These are phyloP conservation scores for Castanea sativa DNA, from an alignment of 306 rosid genomes.

Conservation along the genomic window DNA sequence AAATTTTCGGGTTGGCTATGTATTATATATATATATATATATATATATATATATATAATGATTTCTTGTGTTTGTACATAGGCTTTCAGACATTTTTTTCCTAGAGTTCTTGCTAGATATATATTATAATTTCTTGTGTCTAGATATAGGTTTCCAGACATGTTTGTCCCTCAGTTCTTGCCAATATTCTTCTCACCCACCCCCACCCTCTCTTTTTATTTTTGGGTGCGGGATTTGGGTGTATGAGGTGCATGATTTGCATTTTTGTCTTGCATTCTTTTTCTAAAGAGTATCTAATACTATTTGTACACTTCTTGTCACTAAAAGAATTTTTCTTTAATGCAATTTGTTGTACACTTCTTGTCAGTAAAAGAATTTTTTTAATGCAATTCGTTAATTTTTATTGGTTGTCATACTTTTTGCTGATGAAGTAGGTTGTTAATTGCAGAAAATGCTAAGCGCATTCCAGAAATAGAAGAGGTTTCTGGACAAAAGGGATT, in stretches of 20 bases:
- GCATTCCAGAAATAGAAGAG: slow-evolving; percentile 63
- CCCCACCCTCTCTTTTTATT: no score
- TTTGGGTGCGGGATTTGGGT: neutral
- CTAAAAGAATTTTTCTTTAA: neutral
- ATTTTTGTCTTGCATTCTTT: neutral
- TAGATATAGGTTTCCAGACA: no score
- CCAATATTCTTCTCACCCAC: no score
- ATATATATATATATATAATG: no score
- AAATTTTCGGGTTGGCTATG: no score
- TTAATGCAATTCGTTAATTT: neutral
- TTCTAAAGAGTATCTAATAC: neutral
- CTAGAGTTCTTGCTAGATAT: neutral
- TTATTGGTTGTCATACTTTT: neutral
- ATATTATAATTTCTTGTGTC: no score
- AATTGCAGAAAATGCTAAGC: slow-evolving; percentile 61
- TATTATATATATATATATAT: neutral
- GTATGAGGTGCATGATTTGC: neutral
- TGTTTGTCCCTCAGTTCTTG: no score
- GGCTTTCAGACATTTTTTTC: neutral
- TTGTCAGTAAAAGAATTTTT: neutral
- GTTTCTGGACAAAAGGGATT: slow-evolving; percentile 59
- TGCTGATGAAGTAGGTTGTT: neutral
- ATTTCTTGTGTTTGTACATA: neutral
- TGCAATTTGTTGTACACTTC: neutral
- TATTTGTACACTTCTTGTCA: neutral